Conservation (phyloP, 495 filamentous ascomycete species). For the Apodospora peruviana region DNA sequence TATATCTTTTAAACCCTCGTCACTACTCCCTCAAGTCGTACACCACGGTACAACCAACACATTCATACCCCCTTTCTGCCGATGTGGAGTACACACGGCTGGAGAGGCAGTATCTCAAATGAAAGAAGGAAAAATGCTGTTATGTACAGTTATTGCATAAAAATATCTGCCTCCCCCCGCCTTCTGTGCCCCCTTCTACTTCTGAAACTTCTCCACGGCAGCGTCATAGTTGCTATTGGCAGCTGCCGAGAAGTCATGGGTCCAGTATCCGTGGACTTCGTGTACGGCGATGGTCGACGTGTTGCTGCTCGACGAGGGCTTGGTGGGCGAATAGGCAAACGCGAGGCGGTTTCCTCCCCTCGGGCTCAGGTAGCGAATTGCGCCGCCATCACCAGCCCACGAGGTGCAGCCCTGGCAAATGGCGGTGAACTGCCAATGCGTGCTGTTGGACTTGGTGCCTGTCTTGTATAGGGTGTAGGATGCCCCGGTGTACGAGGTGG, state of each 20-base stretch:
- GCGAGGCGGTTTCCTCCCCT: conserved; percentile 35
- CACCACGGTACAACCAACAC: too few species aligned
- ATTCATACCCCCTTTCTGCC: neutral
- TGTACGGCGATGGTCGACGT: conserved; percentile 31
- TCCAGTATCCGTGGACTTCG: conserved; percentile 38
- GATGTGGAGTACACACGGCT: neutral
- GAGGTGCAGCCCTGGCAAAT: conserved; percentile 38
- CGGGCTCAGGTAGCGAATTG: conserved; percentile 26
- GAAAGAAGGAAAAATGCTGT: neutral
- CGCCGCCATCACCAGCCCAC: conserved; percentile 21
- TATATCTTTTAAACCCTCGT: neutral
- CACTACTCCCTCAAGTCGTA: neutral
- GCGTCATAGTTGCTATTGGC: conserved; percentile 21
- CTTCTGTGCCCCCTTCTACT: too few species aligned
- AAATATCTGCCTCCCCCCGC: too few species aligned
- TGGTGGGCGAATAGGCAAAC: conserved; percentile 33
- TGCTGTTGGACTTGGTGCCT: conserved; percentile 33
- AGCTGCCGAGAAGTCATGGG: conserved; percentile 34
- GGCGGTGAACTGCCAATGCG: conserved; percentile 41
- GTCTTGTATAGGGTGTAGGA: conserved; percentile 27
- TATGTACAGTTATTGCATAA: conserved; percentile 1
- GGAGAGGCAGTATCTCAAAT: neutral
- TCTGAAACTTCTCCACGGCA: neutral
- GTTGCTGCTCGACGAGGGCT: conserved; percentile 24
- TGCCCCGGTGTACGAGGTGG: conserved; percentile 24